Evolutionary conservation across 495 filamentous ascomycete species (phyloP), one percentile per base, ranked within the genome.

Genomic region (Penicillium argentinense): DNA sequence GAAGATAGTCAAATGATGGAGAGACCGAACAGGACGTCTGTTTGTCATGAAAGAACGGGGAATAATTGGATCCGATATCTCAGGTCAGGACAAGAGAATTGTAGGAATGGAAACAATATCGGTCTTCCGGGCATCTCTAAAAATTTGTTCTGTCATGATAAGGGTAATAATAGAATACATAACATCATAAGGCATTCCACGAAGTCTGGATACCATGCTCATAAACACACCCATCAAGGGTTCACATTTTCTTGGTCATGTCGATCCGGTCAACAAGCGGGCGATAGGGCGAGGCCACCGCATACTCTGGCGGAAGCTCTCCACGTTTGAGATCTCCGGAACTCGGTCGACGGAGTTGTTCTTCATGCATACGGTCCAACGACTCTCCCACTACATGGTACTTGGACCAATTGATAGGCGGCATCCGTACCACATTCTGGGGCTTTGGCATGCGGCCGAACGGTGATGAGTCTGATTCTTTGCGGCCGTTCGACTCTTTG

Each of bases 401-500:
- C 60, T 95, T 89, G 5, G 81, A 80, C 91, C 91, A 96, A 70
- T 95, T 95, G 47, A 96, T 80, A 2, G 88, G 84, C 18, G 91
- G 91, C 71, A 82, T 86, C 25, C 90, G 84, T 7, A 93, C 81
- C 2, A 96, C 71, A 53, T 83, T 89, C 68, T 96, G 91, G n/a
- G 87, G 81, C 14, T 73, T 75, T 0, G 91, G 90, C 1, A 96
- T 77, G 16, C 66, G 72, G 13, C 71, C 73, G 23, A 82, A 72
- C 23, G 47, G 39, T 8, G 39, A 48, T 16, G 45, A 56, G 57
- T 75, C 16, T 55, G 60, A 39, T 22, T 14, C 45, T 12, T 47
- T 50, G 22, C 49, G 42, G n/a, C 48, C 44, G 21, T 53, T 49
- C 8, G 42, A 6, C 13, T 47, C 51, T 12, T 59, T 54, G 2